Evolutionary conservation across 192 early-diverging fungal species (phyloP).

Genomic region (Rhizophagus prolifer): DNA sequence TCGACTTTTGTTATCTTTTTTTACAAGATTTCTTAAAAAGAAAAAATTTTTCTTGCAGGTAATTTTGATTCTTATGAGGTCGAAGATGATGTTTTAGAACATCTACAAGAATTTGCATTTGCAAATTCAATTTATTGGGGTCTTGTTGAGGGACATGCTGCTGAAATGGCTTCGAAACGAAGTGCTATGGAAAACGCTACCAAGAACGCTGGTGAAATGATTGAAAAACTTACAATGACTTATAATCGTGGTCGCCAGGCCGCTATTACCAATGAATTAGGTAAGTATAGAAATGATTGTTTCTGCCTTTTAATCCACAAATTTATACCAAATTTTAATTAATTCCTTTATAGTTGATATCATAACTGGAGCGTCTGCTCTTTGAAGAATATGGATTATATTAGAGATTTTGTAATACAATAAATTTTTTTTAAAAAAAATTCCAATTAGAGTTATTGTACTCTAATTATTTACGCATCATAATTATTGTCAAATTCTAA

Average conservation of each 20-base stretch:
- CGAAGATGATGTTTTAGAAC: conserved; percentile 82
- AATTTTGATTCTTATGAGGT: conserved; percentile 91
- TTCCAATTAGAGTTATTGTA: no score
- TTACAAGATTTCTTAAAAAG: not conserved
- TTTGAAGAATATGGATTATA: conserved; percentile 50
- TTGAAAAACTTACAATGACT: conserved; percentile 90
- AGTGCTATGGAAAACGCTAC: conserved; percentile 99
- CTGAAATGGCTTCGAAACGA: conserved; percentile 95
- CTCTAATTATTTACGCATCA: not conserved
- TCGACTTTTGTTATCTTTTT: not conserved
- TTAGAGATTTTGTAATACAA: conserved; percentile 3
- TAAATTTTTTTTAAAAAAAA: not conserved
- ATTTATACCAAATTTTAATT: not conserved
- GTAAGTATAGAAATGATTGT: conserved; percentile 41
- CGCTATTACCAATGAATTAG: conserved; percentile 95
- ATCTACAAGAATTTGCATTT: conserved; percentile 91
- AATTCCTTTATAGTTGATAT: conserved; percentile 67
- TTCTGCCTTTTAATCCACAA: not conserved
- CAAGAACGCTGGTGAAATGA: conserved; percentile 99
- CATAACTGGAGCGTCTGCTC: conserved; percentile 93
- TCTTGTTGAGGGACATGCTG: conserved; percentile 93
- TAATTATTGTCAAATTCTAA: not conserved
- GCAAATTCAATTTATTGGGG: conserved; percentile 95
- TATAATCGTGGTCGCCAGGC: conserved; percentile 99
- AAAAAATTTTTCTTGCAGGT: conserved; percentile 37